These are phyloP conservation scores for Mollisiaceae sp. DNA, from an alignment of 2,329 filamentous ascomycete genomes.

Conservation along the genomic window DNA sequence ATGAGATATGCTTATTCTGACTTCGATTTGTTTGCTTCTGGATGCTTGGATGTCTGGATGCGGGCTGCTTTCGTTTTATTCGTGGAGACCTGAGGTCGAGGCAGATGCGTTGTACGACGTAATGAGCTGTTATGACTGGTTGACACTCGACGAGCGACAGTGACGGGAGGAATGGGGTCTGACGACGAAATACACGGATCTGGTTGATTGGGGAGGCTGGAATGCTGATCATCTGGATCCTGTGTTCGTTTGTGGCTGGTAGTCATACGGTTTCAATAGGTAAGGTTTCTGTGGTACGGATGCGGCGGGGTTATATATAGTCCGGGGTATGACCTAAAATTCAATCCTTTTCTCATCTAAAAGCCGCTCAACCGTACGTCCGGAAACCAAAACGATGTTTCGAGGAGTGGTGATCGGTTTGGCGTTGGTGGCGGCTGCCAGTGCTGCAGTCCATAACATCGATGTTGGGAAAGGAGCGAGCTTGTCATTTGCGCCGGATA, in stretches of 20 bases:
- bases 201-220: not conserved
- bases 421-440: not conserved
- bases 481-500: conserved; percentile 16
- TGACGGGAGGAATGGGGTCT: not conserved
- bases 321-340: not conserved
- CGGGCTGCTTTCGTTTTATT: too few relatives aligned
- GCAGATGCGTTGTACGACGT: not conserved
- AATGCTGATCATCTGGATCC: not conserved
- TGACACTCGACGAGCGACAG: not conserved
- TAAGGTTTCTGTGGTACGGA: conserved; percentile 2
- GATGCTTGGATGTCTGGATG: too few relatives aligned
- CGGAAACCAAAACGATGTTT: conserved; percentile 1
- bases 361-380: not conserved
- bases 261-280: not conserved
- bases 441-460: conserved; percentile 10
- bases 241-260: not conserved
- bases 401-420: not conserved
- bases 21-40: not conserved
- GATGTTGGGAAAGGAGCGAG: conserved; percentile 18
- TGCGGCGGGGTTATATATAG: conserved; percentile 9
- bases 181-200: not conserved
- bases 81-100: too few relatives aligned
- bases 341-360: not conserved
- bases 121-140: not conserved
- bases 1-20: not conserved